Evolutionary conservation across 306 rosid species (phyloP).

Genomic region (Cucumis melo): DNA sequence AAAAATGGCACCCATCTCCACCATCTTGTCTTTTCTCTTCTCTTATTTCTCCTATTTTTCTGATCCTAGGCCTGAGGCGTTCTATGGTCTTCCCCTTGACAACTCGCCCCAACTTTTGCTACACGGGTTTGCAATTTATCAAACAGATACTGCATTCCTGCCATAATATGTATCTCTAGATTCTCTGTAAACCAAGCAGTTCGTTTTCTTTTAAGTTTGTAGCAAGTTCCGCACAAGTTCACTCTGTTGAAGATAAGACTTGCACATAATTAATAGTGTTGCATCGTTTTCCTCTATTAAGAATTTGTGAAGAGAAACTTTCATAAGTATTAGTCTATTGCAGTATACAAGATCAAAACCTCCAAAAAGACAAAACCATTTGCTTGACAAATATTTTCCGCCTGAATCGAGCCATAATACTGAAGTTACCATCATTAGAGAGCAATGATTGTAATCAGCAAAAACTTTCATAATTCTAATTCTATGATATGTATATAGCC

Average conservation of each 20-base stretch:
- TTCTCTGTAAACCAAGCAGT: not conserved
- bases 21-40: not conserved
- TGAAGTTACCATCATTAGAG: not conserved
- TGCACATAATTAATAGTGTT: not conserved
- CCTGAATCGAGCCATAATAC: not conserved
- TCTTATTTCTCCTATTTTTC: not conserved
- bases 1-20: conserved; percentile 2
- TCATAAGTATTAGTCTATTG: not conserved
- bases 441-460: not conserved
- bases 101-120: not conserved
- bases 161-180: not conserved
- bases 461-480: not conserved
- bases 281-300: not conserved
- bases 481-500: not conserved
- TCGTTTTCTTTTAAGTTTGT: not conserved
- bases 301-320: not conserved
- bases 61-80: not conserved
- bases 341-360: not conserved
- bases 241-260: not conserved
- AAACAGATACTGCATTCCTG: not conserved
- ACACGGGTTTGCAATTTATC: not conserved
- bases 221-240: not conserved
- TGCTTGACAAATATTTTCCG: not conserved
- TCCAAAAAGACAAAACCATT: not conserved
- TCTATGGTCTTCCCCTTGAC: not conserved